phyloP scores from a whole-genome alignment of 2,329 filamentous ascomycete species.

The Clathrospora elynae region DNA sequence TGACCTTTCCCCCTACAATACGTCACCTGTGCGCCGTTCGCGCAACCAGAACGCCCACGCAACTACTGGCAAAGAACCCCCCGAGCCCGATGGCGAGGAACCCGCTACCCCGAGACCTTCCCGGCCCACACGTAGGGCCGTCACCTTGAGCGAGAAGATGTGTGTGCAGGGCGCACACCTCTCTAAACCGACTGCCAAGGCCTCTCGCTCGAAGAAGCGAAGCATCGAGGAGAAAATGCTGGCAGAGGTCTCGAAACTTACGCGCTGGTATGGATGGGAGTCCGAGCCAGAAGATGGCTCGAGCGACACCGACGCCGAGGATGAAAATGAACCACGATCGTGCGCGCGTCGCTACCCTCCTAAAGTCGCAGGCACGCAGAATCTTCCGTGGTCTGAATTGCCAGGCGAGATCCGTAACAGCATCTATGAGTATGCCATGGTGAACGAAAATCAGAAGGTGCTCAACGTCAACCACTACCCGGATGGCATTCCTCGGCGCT shows the following conservation, averaged over 20 bases:
- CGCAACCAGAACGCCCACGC: no score
- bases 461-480: conserved; percentile 12
- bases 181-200: neutral
- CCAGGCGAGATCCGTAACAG: conserved; percentile 10
- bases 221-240: neutral
- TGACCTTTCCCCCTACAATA: no score
- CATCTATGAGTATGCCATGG: conserved; percentile 11
- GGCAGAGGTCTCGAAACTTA: neutral
- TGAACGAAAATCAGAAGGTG: conserved; percentile 6
- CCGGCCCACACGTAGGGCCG: neutral
- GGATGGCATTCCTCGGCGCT: conserved; percentile 11
- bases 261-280: conserved; percentile 1
- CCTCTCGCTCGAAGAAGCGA: neutral
- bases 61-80: no score
- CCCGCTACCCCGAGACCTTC: neutral
- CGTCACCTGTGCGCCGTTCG: no score
- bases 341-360: conserved; percentile 6
- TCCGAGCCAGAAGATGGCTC: neutral
- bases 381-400: conserved; percentile 4
- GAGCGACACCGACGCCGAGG: conserved; percentile 2
- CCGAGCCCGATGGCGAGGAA: no score
- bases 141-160: neutral
- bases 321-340: neutral
- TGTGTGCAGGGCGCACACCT: neutral
- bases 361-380: conserved; percentile 4